Conservation (phyloP, 2,329 filamentous ascomycete species). For the Aspergillus texensis region DNA sequence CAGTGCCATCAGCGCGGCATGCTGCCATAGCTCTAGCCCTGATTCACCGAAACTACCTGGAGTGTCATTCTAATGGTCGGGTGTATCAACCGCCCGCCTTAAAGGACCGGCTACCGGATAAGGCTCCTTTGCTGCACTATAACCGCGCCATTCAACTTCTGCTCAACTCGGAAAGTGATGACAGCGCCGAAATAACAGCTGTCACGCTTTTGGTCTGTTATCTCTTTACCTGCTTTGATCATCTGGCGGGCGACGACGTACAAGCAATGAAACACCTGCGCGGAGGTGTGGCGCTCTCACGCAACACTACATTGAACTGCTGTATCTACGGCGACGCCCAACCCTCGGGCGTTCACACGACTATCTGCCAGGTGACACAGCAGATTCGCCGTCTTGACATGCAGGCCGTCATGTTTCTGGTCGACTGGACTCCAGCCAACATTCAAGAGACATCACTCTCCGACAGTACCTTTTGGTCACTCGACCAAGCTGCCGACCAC, state of each 20-base stretch:
- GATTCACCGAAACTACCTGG: conserved; percentile 28
- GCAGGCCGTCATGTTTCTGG: conserved; percentile 38
- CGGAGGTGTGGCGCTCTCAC: conserved; percentile 36
- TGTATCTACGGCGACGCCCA: neutral
- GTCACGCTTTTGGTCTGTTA: conserved; percentile 44
- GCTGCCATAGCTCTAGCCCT: conserved; percentile 33
- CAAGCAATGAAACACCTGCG: conserved; percentile 42
- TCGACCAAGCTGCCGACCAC: conserved; percentile 37
- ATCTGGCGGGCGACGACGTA: conserved; percentile 37
- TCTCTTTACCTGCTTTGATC: conserved; percentile 44
- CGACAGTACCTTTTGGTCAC: conserved; percentile 27
- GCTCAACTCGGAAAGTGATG: conserved; percentile 19
- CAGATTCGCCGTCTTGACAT: conserved; percentile 42
- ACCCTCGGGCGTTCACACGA: conserved; percentile 19
- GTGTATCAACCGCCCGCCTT: conserved; percentile 6
- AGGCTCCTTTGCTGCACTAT: conserved; percentile 21
- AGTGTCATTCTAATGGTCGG: conserved; percentile 15
- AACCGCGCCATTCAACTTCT: conserved; percentile 29
- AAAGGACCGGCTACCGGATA: conserved; percentile 17
- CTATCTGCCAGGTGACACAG: conserved; percentile 34
- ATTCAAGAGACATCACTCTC: conserved; percentile 24
- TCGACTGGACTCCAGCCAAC: conserved; percentile 32
- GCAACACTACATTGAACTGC: conserved; percentile 11
- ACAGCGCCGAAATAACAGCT: conserved; percentile 29
- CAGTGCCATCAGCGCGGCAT: conserved; percentile 36